Base-by-base conservation (phyloP, 2,329 filamentous ascomycete species). In the Fusarium sp. region DNA sequence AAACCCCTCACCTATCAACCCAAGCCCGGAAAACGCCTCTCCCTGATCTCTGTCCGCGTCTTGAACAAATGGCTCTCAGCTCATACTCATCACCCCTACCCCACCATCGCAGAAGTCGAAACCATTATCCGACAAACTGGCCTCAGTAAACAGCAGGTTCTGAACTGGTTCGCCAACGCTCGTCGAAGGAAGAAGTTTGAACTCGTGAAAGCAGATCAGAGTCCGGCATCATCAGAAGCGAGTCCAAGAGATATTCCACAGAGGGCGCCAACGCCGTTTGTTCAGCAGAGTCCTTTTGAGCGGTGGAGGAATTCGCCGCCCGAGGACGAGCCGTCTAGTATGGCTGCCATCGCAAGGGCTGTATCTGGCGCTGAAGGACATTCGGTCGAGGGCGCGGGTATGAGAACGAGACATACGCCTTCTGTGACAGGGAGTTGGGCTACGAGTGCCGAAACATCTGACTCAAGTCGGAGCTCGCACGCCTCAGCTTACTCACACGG, bases 91-190 rank as follows among this genome's bases (percentile, higher is more conserved):
- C 91, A 95, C 71, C 93, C 93, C 0, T 97, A 97, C 76, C 93
- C 93, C 9, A 93, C 87, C 14, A 93, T 96, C 40, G 88, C 92
- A 50, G 92, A 97, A 75, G 95, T 94, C 74, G 90, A 93, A 60
- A 84, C 87, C 43, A 83, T 97, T 14, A 89, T 92, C 77, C 83
- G 86, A 47, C 86, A 90, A 70, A 97, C 93, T 0, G 92, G 93
- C 4, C 84, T 97, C 20, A 93, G 87, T 75, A 88, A 91, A 72
- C 90, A 86, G 8, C 93, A 97, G 76, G 93, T 97, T 62, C 88
- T 89, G 7, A 97, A 96, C 76, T 97, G 93, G 93, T 87, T 97
- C 41, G 93, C 93, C 57, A 97, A 97, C 78, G 92, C 93, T 34
- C 88, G 93, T 27, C 88, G 93, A 54, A 86, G 93, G 63, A 89